phyloP scores from a whole-genome alignment of 2,329 filamentous ascomycete genomes.

The Cytospora leucostoma region DNA sequence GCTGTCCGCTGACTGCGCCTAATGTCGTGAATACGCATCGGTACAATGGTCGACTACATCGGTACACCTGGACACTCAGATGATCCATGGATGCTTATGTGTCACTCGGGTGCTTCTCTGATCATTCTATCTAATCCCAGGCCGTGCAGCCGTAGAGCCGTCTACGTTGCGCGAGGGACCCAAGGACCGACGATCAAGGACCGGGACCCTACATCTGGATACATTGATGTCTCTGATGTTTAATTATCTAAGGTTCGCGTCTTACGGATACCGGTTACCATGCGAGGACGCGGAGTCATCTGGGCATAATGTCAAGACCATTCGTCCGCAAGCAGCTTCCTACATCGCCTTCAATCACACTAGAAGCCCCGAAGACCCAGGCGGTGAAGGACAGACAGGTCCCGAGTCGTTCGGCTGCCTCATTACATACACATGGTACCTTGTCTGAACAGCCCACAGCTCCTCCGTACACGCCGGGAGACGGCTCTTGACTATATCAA shows the following conservation, averaged over 20 bases:
- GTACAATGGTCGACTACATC: slow-evolving; percentile 12
- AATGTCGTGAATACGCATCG: slow-evolving; percentile 12
- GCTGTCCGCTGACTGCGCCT: slow-evolving; percentile 14
- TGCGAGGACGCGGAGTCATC: slow-evolving; percentile 7
- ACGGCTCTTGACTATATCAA: slow-evolving; percentile 12
- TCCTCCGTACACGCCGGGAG: slow-evolving; percentile 20
- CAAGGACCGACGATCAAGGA: neutral
- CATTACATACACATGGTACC: slow-evolving; percentile 27
- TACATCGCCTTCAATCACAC: slow-evolving; percentile 32
- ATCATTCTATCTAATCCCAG: slow-evolving; percentile 3
- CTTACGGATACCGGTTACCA: neutral
- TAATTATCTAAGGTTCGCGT: neutral
- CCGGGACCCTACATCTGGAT: neutral
- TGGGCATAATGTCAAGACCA: neutral
- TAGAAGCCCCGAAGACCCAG: slow-evolving; percentile 28
- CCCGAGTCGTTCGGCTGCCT: slow-evolving; percentile 40
- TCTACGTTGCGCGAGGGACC: neutral
- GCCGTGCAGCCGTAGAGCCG: slow-evolving; percentile 13
- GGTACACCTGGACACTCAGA: neutral
- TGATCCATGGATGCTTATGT: neutral
- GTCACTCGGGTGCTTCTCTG: slow-evolving; percentile 12
- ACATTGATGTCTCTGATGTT: neutral
- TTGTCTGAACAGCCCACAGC: slow-evolving; percentile 26
- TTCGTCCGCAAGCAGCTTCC: slow-evolving; percentile 24
- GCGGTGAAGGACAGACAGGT: slow-evolving; percentile 38